Evolutionary conservation across 345 rosid genomes (phyloP).

Genomic region (Gossypium sturtianum): DNA sequence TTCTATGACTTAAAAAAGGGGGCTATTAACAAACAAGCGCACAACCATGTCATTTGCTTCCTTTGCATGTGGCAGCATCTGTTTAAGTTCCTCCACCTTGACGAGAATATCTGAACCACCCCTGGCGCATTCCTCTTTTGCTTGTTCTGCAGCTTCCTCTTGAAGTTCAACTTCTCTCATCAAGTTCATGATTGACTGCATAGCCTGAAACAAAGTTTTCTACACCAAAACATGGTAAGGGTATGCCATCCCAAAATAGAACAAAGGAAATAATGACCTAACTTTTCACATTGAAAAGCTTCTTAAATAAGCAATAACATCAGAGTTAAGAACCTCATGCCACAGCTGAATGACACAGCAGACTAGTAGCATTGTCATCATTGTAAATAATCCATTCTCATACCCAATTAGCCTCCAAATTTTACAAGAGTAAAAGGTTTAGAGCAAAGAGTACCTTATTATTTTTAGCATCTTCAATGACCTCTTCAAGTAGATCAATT

Average conservation of each 20-base stretch:
- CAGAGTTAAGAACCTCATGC: not conserved
- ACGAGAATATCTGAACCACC: conserved; percentile 51
- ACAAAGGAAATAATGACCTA: not conserved
- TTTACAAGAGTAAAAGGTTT: not conserved
- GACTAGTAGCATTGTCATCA: not conserved
- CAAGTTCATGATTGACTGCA: conserved; percentile 66
- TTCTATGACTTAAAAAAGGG: not conserved
- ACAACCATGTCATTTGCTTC: conserved; percentile 77
- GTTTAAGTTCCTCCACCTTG: conserved; percentile 59
- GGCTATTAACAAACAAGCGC: conserved; percentile 13
- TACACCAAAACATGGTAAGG: conserved; percentile 26
- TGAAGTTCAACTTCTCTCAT: conserved; percentile 68
- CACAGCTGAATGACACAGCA: not conserved
- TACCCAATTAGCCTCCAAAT: not conserved
- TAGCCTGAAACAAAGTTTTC: conserved; percentile 64
- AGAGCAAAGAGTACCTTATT: conserved; percentile 52
- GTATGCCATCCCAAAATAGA: not conserved
- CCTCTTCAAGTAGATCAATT: conserved; percentile 47
- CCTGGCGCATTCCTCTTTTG: conserved; percentile 60
- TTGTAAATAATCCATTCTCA: not conserved
- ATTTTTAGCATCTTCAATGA: conserved; percentile 66
- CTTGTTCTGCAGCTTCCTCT: conserved; percentile 62
- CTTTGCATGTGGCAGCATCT: conserved; percentile 55
- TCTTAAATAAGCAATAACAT: not conserved
- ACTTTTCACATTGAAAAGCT: not conserved